Evolutionary conservation across 495 filamentous ascomycete genomes (phyloP), one percentile per base, ranked within the genome.

Genomic region (Aspergillus haitiensis): DNA sequence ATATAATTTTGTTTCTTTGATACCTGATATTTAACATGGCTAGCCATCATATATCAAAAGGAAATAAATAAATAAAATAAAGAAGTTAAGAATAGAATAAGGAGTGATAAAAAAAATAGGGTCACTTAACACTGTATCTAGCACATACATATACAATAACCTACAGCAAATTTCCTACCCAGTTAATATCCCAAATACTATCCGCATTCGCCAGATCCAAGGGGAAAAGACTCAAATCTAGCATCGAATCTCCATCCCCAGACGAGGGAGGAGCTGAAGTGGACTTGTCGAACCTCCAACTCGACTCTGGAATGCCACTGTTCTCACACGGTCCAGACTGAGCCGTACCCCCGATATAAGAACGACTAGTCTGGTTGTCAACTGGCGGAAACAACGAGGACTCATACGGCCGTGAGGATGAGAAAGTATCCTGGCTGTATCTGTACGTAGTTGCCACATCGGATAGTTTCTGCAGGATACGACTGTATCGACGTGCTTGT

Each of bases 161-260:
- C 18, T 46, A 46, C 42, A 46, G n/a, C 15, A 46, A 16, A 16
- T 13, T 15, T 46, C 42, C 42, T 0, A 46, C 42, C 42, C 42
- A 46, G 42, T 46, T 46, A 13, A 46, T 46, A 46, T 46, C 42
- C 42, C 42, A 46, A 16, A 46, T 46, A 46, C 42, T 46, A 16
- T 46, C 42, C 42, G 42, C 42, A 16, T 46, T 46, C 8, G 13
- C 42, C 2, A 46, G 42, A 16, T 46, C 42, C 15, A 46, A 16
- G 7, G 42, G 42, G 42, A 46, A 46, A 16, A 46, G 42, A 8
- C 42, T 46, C 42, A 46, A 15, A 16, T 46, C 42, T 16, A 46
- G 8, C 7, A 15, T 46, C 42, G 13, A 13, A 27, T 27, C 21
- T 1, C 21, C 3, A 27, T 3, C 1, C 21, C 21, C 21, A 27